Percentiles rank a stretch among this genome's conserved stretches.
Conservation (phyloP, 768 basidiomycete species). For the Sarcodon aspratus region DNA sequence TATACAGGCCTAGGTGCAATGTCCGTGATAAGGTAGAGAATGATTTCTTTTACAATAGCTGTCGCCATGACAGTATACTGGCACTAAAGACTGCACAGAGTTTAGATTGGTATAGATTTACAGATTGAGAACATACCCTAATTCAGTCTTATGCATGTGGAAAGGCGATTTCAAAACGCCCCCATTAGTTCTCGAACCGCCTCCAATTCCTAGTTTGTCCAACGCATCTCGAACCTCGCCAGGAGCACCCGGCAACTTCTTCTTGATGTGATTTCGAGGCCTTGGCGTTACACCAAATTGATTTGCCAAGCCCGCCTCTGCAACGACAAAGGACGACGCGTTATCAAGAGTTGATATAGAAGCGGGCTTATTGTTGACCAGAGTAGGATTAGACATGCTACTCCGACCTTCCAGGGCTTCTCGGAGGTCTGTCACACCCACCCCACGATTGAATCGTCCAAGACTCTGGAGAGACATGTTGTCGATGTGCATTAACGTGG, state of each 20-base stretch:
- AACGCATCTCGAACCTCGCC: slow-evolving; percentile 75
- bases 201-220: slow-evolving; percentile 65
- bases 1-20: background rate
- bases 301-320: background rate
- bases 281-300: slow-evolving; percentile 29
- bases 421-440: slow-evolving; percentile 81
- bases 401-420: slow-evolving; percentile 83
- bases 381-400: slow-evolving; percentile 69
- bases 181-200: slow-evolving; percentile 20
- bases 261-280: slow-evolving; percentile 29
- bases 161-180: slow-evolving; percentile 27
- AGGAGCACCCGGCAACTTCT: slow-evolving; percentile 32
- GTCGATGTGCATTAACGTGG: slow-evolving; percentile 83
- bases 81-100: background rate
- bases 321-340: background rate
- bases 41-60: too few species aligned
- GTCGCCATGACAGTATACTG: background rate
- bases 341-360: slow-evolving; percentile 42
- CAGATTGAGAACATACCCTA: background rate
- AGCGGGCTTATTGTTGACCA: slow-evolving; percentile 40
- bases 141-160: background rate
- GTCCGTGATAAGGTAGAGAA: background rate
- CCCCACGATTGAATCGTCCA: slow-evolving; percentile 63
- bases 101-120: background rate
- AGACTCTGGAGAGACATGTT: slow-evolving; percentile 84